Base-by-base conservation (phyloP, 2,329 filamentous ascomycete species). In the Escovopsis sp. region DNA sequence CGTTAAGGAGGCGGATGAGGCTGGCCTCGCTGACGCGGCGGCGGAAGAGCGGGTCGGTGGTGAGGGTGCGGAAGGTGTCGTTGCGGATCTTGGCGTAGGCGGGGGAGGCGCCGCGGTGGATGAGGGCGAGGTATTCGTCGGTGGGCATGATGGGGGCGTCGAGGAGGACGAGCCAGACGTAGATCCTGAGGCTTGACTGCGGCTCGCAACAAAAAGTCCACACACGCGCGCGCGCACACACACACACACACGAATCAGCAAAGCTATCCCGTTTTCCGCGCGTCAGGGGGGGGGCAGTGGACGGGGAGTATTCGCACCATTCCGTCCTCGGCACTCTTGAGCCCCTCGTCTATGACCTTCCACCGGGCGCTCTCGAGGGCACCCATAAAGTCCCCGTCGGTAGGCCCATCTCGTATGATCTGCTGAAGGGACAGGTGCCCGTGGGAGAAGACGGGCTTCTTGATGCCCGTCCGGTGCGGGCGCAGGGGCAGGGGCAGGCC, bases 1-100 rank as follows among this genome's bases (percentile, higher is more conserved):
- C 91, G 58, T 98, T 98, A 44, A 98, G 75, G 5, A 98, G 74
- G 11, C 91, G 84, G 46, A 94, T 96, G 35, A 98, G 67, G 59
- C 84, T 94, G 46, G 93, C 93, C 62, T 98, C 91, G 44, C 86
- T 94, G 45, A 98, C 91, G 44, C 89, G 82, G 29, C 91, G 79
- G 47, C 91, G 84, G 68, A 96, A 98, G 31, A 98, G 76, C n/a
- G 89, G 88, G 55, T 98, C 91, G 40, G 89, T 95, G 29, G 91
- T 91, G 42, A 98, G 71, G 1, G 91, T 98, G 52, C 91, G 85
- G 61, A 96, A 96, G 34, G 91, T 95, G 61, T 98, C 91, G 63
- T 98, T 95, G 58, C 88, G 84, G 57, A 98, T 98, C 66, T 98
- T 98, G 54, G 85, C 79, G 65, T 98, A 94, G 37, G 87, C 88